A percentile compares a stretch with the other conserved stretches of the same genome.
Conservation (phyloP, 345 rosid species). For the Linum lewisii region DNA sequence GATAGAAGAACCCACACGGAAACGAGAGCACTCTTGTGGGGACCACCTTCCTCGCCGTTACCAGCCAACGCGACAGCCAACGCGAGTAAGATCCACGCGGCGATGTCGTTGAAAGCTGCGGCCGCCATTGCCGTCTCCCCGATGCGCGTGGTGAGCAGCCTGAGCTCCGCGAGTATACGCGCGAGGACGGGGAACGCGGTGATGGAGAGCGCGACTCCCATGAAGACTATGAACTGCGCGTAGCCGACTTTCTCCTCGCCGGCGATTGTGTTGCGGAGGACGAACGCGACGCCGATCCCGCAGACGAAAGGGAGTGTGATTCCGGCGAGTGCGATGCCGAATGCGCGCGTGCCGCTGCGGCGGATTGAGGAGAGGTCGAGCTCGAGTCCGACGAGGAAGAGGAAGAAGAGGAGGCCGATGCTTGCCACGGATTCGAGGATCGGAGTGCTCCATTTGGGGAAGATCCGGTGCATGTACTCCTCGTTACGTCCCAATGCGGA, state of each 20-base stretch:
- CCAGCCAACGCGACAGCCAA: conserved; percentile 76
- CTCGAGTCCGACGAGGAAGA: conserved; percentile 84
- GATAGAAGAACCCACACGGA: conserved; percentile 70
- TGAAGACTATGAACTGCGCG: conserved; percentile 59
- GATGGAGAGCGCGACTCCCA: conserved; percentile 92
- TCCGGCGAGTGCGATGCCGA: conserved; percentile 66
- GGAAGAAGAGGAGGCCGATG: conserved; percentile 80
- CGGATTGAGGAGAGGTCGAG: conserved; percentile 59
- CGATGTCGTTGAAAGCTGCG: conserved; percentile 83
- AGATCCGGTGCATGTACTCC: conserved; percentile 33
- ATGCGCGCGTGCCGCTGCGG: conserved; percentile 54
- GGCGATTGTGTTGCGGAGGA: conserved; percentile 38
- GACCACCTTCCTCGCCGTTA: conserved; percentile 22
- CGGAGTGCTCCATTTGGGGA: conserved; percentile 67
- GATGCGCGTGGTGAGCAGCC: conserved; percentile 50
- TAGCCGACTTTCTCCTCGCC: conserved; percentile 47
- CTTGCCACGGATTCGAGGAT: conserved; percentile 69
- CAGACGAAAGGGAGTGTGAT: conserved; percentile 58
- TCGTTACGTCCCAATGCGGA: conserved; percentile 62
- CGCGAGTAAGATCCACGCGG: conserved; percentile 78
- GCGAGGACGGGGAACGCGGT: conserved; percentile 93
- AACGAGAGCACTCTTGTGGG: conserved; percentile 48
- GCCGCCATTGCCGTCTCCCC: conserved; percentile 90
- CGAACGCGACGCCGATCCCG: conserved; percentile 54
- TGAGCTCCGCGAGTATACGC: conserved; percentile 86